phyloP scores from a whole-genome alignment of 768 basidiomycete genomes.

The Suillus brevipes region DNA sequence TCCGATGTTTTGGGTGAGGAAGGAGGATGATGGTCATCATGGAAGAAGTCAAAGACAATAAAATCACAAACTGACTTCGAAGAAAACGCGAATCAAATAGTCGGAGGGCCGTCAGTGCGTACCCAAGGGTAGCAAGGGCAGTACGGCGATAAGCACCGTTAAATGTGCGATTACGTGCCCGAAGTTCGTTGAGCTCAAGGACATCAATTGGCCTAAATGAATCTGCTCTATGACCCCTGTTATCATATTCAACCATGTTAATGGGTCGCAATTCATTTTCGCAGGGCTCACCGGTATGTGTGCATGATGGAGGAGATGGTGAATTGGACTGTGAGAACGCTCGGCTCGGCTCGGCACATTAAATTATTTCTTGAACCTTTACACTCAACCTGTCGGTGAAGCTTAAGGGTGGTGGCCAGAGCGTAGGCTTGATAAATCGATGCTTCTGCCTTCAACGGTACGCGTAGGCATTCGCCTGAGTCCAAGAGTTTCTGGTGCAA shows the following conservation, averaged over 20 bases:
- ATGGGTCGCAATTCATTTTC: background rate
- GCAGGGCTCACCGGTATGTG: conserved; percentile 27
- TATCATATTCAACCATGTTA: background rate
- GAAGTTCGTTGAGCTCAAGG: conserved; percentile 67
- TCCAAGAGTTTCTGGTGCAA: conserved; percentile 23
- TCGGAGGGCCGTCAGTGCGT: conserved; percentile 70
- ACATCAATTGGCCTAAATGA: conserved; percentile 57
- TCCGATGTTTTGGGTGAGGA: conserved; percentile 32
- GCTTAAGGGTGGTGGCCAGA: background rate
- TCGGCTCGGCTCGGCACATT: conserved; percentile 18
- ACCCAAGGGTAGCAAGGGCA: conserved; percentile 72
- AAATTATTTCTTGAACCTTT: background rate
- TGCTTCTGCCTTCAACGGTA: conserved; percentile 24
- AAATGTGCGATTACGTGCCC: conserved; percentile 81
- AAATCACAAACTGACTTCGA: conserved; percentile 49
- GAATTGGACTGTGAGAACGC: conserved; percentile 15
- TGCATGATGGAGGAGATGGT: conserved; percentile 16
- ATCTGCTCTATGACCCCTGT: conserved; percentile 45
- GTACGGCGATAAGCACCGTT: conserved; percentile 80
- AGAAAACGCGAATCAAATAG: conserved; percentile 79
- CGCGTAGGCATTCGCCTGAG: conserved; percentile 23
- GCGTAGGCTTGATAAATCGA: background rate
- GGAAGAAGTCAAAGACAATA: conserved; percentile 1
- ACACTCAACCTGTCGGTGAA: background rate
- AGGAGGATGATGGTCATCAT: conserved; percentile 2